phyloP scores from a whole-genome alignment of 495 filamentous ascomycete species.

The Hypoxylon lenormandii region DNA sequence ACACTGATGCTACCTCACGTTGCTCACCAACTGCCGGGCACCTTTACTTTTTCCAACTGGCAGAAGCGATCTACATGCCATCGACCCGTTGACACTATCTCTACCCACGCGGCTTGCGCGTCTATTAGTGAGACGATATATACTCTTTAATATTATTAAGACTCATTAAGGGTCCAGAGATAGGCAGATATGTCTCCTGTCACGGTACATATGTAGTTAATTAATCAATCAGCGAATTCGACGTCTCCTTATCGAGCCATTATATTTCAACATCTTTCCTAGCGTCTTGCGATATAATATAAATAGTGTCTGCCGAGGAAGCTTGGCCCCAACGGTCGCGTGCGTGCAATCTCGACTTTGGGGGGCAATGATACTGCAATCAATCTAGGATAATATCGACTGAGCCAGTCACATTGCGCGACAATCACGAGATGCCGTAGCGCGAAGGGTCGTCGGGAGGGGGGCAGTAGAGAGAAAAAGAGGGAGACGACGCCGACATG shows the following conservation, averaged over 20 bases:
- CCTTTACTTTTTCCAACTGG: slow-evolving; percentile 25
- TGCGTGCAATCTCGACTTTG: slow-evolving; percentile 34
- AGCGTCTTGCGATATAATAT: slow-evolving; percentile 28
- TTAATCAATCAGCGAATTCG: slow-evolving; percentile 33
- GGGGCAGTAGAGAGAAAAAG: no score
- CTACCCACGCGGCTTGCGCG: slow-evolving; percentile 39
- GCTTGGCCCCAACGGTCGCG: slow-evolving; percentile 45
- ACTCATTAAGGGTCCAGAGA: slow-evolving; percentile 18
- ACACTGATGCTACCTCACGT: slow-evolving; percentile 41
- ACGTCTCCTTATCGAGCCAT: slow-evolving; percentile 36
- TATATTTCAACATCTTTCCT: slow-evolving; percentile 5
- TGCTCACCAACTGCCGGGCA: slow-evolving; percentile 44
- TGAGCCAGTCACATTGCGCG: slow-evolving; percentile 45
- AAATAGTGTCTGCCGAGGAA: slow-evolving; percentile 43
- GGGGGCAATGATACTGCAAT: slow-evolving; percentile 41
- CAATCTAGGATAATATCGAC: slow-evolving; percentile 46
- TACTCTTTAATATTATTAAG: no score
- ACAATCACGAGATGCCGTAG: slow-evolving; percentile 38
- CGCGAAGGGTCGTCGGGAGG: slow-evolving; percentile 18
- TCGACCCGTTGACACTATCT: slow-evolving; percentile 3
- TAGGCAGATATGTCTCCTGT: slow-evolving; percentile 30
- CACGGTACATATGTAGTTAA: slow-evolving; percentile 8
- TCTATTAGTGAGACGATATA: slow-evolving; percentile 31
- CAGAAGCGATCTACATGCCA: slow-evolving; percentile 31
- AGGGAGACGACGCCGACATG: slow-evolving; percentile 34